Base-by-base conservation (phyloP, 345 rosid genomes). In the Lenwebbia sp. region DNA sequence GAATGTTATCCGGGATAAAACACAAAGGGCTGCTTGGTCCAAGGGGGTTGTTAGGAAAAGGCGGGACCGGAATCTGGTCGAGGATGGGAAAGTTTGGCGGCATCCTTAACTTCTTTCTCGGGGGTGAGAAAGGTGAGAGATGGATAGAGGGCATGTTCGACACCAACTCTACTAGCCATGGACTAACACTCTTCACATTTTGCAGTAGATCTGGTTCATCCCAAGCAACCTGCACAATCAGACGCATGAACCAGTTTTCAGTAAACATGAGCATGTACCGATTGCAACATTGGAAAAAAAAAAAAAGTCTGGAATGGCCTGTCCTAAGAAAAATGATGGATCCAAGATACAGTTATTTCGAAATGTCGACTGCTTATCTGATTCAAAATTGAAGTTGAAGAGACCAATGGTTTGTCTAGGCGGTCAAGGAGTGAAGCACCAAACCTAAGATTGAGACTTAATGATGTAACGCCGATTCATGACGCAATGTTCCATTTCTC, bases 191-290 rank as follows among this genome's bases (percentile, higher is more conserved):
- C 93, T 95, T 98, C 89, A 96, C 98, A 57, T 95, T 95, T 88
- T 96, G 99, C 70, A 96, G 98, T 85, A 98, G 92, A 87, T 98
- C 99, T 0, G 99, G 99, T 86, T 98, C 99, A 86, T 98, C 99
- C 99, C 99, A 96, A n/a, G 95, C 92, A 54, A 98, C 98, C 99
- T 96, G 90, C 54, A 26, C 70, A 40, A 54, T 83, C 49, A 83
- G 28, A 51, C 60, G 78, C 78, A 70, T 33, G 47, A 76, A 40
- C 25, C 11, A 56, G 28, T 13, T 37, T 41, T 76, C 54, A 81
- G 76, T 54, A 84, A 82, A 70, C 47, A 70, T 33, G 25, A 70
- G 47, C 78, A 33, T 33, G 4, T 33, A 40, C 13, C 13, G 3
- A 33, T 70, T 33, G 13, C 44, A 70, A 19, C 47, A 19, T 70